Base-by-base conservation (phyloP, 108 stramenopile species). In the Pseudonitzschia delicatissima region DNA sequence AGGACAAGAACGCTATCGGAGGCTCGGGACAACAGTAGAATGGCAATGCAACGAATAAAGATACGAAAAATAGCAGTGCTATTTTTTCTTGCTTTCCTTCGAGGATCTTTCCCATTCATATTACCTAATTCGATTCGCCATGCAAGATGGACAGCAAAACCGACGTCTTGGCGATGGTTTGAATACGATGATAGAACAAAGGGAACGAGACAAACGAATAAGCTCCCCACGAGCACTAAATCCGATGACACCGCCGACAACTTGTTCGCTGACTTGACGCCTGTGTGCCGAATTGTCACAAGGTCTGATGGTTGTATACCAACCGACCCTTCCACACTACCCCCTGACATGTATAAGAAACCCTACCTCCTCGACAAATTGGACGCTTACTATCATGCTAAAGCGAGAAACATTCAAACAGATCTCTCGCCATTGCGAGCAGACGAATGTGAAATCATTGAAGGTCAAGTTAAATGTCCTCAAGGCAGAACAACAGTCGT, bases 371-470 rank as follows among this genome's bases (percentile, higher is more conserved):
- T 62, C 25, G 73, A 67, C 23, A 80, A 80, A 66, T 57, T 88
- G 6, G 85, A 86, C 57, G 37, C 71, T 11, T 64, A 86, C 49
- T 91, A 84, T 53, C 60, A 81, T 35, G 86, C 85, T 0, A 36
- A 79, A 50, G 77, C 86, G n/a, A 71, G 47, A 25, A 40, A 59
- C 45, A 33, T 40, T 11, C 66, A 48, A 25, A 21, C 58, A 26
- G 50, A 66, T 23, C 45, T 57, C n/a, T 0, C 31, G 20, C 21
- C 39, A 26, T 20, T 50, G 45, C 28, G 34, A 37, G 29, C 33
- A 20, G 18, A 45, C 25, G 48, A 65, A 18, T 20, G 40, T 28
- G 55, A 26, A 15, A 32, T 45, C 32, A 44, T 32, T 36, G 40
- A 51, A 5, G 50, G 27, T 0, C 26, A 60, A 62, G 25, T 26